Base-by-base conservation (phyloP, 2,329 filamentous ascomycete species). In the Botrytis byssoidea region DNA sequence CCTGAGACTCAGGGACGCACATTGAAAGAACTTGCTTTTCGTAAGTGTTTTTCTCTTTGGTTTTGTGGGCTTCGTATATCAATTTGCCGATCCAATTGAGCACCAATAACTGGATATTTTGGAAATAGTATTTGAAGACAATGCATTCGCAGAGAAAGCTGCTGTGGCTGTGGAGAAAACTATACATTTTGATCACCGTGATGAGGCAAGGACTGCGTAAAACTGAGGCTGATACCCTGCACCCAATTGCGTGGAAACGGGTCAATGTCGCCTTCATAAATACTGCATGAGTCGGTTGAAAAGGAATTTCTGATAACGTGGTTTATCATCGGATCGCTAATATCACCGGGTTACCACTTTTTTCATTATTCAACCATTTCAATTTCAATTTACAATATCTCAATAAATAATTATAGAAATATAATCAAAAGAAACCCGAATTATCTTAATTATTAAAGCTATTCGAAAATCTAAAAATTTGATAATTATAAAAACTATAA, bases 11-110 rank as follows among this genome's bases (percentile, higher is more conserved):
- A 79, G 3, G 81, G 81, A 2, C 77, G 83, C 22, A 84, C 83
- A 0, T 79, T 86, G 29, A 84, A 85, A 77, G 84, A 85, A 72
- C 76, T 85, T 72, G 81, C 84, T 22, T 85, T 85, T 79, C 77
- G 81, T 83, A 78, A 81, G 81, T 59, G 35, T 8, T 65, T 57
- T 9, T 18, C 42, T 65, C 7, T 40, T 14, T n/a, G 61, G 35
- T 32, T 65, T 71, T n/a, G 14, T 20, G 20, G 3, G 29, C 14
- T 29, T 29, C 14, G 18, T 57, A 18, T 18, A 32, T 9, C 51
- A 29, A 18, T 9, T 8, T 32, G 51, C n/a, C 7, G 29, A 29
- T 57, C 1, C 51, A 57, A 29, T 29, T 20, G 55, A 29, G 29
- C 42, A 35, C 10, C 18, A 46, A n/a, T 65, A 20, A 37, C 46